A percentile compares a stretch with the other conserved stretches of the same genome.
phyloP scores from a whole-genome alignment of 192 early-diverging fungal genomes.

The Jimgerdemannia flammicorona region DNA sequence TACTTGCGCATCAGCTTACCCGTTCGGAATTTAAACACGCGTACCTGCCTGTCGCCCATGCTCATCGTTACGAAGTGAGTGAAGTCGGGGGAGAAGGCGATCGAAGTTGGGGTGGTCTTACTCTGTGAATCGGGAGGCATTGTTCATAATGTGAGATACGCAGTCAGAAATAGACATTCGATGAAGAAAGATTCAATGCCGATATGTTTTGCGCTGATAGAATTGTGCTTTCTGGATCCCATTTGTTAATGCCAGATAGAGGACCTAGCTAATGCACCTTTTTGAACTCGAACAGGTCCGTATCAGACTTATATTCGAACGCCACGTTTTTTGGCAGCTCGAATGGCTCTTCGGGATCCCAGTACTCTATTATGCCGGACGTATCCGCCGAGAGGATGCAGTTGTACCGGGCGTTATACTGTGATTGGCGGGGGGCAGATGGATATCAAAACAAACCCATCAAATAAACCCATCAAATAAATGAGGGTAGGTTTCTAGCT shows the following conservation, averaged over 20 bases:
- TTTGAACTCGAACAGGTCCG: conserved; percentile 95
- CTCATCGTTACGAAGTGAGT: conserved; percentile 86
- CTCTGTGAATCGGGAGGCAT: conserved; percentile 28
- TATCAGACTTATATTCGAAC: conserved; percentile 89
- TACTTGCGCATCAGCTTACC: conserved; percentile 89
- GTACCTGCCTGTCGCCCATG: conserved; percentile 75
- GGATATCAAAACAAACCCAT: background rate
- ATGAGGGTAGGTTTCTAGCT: too few relatives aligned
- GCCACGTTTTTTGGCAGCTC: conserved; percentile 56
- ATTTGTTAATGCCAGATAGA: too few relatives aligned
- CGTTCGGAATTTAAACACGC: conserved; percentile 78
- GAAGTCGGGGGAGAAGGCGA: conserved; percentile 79
- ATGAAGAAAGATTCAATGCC: background rate
- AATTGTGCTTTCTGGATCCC: too few relatives aligned
- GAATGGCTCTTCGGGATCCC: conserved; percentile 69
- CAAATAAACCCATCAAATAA: background rate
- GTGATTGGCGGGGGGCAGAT: background rate
- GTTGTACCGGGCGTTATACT: conserved; percentile 71
- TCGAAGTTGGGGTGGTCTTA: conserved; percentile 72
- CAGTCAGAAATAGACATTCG: background rate
- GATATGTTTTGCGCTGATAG: too few relatives aligned
- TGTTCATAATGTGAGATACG: background rate
- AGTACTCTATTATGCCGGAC: conserved; percentile 94
- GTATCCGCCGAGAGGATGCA: conserved; percentile 81
- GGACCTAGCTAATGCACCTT: conserved; percentile 51